phyloP scores from a whole-genome alignment of 208 protist genomes.

The Trypanosoma scelopori region DNA sequence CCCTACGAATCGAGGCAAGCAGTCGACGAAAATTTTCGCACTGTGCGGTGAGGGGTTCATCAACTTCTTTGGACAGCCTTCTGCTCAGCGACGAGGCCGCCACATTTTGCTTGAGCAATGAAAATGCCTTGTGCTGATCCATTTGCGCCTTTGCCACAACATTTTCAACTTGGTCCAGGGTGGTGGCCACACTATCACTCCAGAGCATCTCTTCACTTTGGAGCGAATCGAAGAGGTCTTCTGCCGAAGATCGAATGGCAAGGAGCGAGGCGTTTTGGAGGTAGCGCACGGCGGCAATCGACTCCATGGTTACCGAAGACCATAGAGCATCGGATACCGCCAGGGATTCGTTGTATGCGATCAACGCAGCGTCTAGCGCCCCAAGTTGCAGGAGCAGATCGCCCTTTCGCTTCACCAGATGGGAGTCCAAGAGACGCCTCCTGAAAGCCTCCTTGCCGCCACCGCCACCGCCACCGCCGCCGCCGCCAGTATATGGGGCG shows the following conservation, averaged over 20 bases:
- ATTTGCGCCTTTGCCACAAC: conserved; percentile 14
- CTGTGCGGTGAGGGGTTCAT: conserved; percentile 20
- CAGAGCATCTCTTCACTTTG: conserved; percentile 54
- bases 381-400: conserved; percentile 75
- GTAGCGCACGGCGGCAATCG: conserved; percentile 79
- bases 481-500: background rate
- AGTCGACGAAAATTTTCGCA: conserved; percentile 19
- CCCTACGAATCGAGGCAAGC: conserved; percentile 6
- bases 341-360: conserved; percentile 58
- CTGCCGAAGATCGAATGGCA: conserved; percentile 28
- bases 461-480: background rate
- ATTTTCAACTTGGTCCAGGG: conserved; percentile 30
- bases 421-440: conserved; percentile 27
- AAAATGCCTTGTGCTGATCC: conserved; percentile 14
- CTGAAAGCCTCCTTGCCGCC: conserved; percentile 18
- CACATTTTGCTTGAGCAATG: conserved; percentile 13
- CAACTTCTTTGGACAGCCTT: conserved; percentile 20
- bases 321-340: conserved; percentile 59
- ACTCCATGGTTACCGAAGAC: conserved; percentile 76
- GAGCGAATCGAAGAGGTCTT: conserved; percentile 41
- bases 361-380: conserved; percentile 50
- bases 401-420: conserved; percentile 57
- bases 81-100: background rate
- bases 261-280: conserved; percentile 40
- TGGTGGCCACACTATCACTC: conserved; percentile 21